phyloP scores from a whole-genome alignment of 768 basidiomycete genomes.

The Russula sp. region DNA sequence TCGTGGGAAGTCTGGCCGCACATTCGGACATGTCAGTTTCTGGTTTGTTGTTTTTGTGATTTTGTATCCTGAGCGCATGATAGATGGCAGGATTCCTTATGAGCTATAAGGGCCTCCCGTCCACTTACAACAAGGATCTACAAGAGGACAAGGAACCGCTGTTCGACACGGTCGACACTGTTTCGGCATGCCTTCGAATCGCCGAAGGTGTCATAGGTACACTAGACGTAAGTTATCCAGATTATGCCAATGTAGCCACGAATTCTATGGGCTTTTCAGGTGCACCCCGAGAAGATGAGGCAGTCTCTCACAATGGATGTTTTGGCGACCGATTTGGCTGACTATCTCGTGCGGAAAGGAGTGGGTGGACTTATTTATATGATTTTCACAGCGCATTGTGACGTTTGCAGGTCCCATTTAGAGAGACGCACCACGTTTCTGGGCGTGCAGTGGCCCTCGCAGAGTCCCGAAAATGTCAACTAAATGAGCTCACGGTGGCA shows the following conservation, averaged over 20 bases:
- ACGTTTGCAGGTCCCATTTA: slow-evolving; percentile 80
- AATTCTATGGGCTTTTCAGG: slow-evolving; percentile 43
- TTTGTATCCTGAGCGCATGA: slow-evolving; percentile 8
- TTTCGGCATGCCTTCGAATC: slow-evolving; percentile 85
- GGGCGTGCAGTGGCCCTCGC: slow-evolving; percentile 95
- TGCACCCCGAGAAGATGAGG: slow-evolving; percentile 87
- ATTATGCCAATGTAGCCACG: background rate
- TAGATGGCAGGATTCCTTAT: slow-evolving; percentile 98
- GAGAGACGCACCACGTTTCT: slow-evolving; percentile 97
- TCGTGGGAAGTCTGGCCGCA: slow-evolving; percentile 90
- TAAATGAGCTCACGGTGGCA: slow-evolving; percentile 73
- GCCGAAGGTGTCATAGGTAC: slow-evolving; percentile 94
- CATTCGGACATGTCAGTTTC: slow-evolving; percentile 79
- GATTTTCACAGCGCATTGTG: slow-evolving; percentile 11
- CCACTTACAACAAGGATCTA: slow-evolving; percentile 98
- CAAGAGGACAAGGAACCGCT: slow-evolving; percentile 99
- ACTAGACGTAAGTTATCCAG: slow-evolving; percentile 58
- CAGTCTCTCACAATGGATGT: slow-evolving; percentile 94
- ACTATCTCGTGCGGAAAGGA: slow-evolving; percentile 98
- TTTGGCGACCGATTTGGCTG: slow-evolving; percentile 96
- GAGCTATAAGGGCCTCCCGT: slow-evolving; percentile 95
- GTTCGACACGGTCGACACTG: slow-evolving; percentile 89
- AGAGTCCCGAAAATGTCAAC: slow-evolving; percentile 73
- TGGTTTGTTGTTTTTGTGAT: background rate
- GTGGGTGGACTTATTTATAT: slow-evolving; percentile 47